Evolutionary conservation across 2,329 filamentous ascomycete genomes (phyloP).

Genomic region (Tolypocladium amazonense): DNA sequence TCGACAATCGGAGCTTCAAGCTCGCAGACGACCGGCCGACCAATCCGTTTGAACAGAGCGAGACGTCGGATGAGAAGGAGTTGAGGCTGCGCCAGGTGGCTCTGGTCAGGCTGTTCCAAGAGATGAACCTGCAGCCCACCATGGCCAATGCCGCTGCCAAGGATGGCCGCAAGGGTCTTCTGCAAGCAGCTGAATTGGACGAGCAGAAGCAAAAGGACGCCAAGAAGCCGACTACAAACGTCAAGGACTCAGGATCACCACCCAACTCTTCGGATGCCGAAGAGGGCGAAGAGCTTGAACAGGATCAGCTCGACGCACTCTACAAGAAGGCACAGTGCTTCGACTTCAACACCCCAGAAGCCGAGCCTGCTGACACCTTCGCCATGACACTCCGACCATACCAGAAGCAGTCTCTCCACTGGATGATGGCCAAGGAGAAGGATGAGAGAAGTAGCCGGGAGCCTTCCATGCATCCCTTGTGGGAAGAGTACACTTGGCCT

Average conservation of each 20-base stretch:
- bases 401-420: slow-evolving; percentile 88
- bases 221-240: slow-evolving; percentile 18
- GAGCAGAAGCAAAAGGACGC: slow-evolving; percentile 60
- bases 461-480: slow-evolving; percentile 87
- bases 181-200: slow-evolving; percentile 79
- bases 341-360: slow-evolving; percentile 83
- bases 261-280: slow-evolving; percentile 57
- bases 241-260: slow-evolving; percentile 33
- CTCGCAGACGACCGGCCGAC: slow-evolving; percentile 60
- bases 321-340: slow-evolving; percentile 97
- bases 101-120: slow-evolving; percentile 78
- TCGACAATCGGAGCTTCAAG: slow-evolving; percentile 50
- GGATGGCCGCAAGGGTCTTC: slow-evolving; percentile 71
- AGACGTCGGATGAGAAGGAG: slow-evolving; percentile 75
- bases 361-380: slow-evolving; percentile 75
- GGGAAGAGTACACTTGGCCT: slow-evolving; percentile 94
- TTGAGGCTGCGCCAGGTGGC: slow-evolving; percentile 77
- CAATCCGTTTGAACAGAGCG: slow-evolving; percentile 71
- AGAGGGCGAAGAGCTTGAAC: slow-evolving; percentile 83
- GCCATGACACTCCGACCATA: slow-evolving; percentile 78
- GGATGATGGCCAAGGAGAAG: slow-evolving; percentile 94
- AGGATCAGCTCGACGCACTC: slow-evolving; percentile 86
- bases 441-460: slow-evolving; percentile 61
- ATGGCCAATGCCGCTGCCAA: slow-evolving; percentile 65
- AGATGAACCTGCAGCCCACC: slow-evolving; percentile 73